Evolutionary conservation across 345 rosid species (phyloP).

Genomic region (Eucalyptus urophylla): DNA sequence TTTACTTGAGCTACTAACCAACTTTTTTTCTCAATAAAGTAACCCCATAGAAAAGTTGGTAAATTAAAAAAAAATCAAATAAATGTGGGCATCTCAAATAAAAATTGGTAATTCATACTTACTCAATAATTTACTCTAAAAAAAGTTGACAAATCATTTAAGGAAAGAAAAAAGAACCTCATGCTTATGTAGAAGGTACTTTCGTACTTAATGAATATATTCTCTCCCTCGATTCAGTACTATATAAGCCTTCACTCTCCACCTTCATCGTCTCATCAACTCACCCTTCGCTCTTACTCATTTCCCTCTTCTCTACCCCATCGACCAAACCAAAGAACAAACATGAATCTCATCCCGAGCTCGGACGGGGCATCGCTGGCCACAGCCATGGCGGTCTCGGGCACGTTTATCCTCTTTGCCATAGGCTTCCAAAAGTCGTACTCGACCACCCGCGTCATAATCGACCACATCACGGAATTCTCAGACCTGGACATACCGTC

Average conservation of each 20-base stretch:
- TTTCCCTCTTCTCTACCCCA: not conserved
- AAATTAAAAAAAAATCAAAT: not conserved
- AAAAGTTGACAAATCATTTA: not conserved
- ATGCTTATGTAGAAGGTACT: not conserved
- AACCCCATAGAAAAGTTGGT: not conserved
- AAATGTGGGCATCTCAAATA: not conserved
- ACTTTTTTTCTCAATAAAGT: not conserved
- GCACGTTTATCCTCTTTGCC: constrained; percentile 23
- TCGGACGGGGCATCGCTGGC: constrained; percentile 10
- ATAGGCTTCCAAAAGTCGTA: constrained; percentile 16
- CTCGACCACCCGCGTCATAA: not conserved
- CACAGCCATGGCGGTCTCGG: constrained; percentile 28
- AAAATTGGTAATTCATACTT: not conserved
- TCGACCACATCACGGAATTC: constrained; percentile 14
- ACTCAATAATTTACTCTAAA: not conserved
- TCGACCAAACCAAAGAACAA: not conserved
- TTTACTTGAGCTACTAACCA: not conserved
- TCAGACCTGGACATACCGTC: not conserved
- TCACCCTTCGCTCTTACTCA: not conserved
- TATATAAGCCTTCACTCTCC: not conserved
- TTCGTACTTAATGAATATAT: not conserved
- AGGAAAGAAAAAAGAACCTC: not conserved
- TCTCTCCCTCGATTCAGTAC: not conserved
- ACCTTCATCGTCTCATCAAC: not conserved
- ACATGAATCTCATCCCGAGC: constrained; percentile 8